These are phyloP conservation scores for Thamnidium elegans DNA, from an alignment of 192 early-diverging fungal genomes.

Conservation along the genomic window DNA sequence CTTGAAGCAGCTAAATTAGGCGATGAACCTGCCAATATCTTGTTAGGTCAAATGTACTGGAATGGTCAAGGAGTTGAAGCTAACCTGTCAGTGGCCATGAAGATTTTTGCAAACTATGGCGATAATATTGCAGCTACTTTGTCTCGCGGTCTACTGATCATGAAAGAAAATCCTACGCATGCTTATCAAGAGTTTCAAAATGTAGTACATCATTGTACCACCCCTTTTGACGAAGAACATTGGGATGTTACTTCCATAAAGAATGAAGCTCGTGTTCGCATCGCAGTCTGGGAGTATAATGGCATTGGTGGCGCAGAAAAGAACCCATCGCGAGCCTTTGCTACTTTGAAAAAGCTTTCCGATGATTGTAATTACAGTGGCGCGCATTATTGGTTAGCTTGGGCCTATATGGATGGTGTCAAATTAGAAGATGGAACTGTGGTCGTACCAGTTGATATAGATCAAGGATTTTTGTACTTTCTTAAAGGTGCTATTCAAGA, in stretches of 20 bases:
- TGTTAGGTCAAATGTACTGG: slow-evolving; percentile 10
- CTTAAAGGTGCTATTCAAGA: neutral
- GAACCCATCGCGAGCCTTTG: neutral
- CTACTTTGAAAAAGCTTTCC: neutral
- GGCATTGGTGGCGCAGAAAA: neutral
- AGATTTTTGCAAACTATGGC: neutral
- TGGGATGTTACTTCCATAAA: neutral
- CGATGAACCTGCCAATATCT: neutral
- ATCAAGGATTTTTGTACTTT: neutral
- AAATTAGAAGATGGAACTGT: neutral
- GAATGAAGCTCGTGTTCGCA: neutral
- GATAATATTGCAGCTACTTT: neutral
- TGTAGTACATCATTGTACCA: too few species aligned
- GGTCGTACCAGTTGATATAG: neutral
- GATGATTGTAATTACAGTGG: neutral
- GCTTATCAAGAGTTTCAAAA: neutral
- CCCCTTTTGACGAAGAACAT: too few species aligned
- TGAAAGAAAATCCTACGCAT: neutral
- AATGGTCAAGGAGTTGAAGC: neutral
- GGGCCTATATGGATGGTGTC: neutral
- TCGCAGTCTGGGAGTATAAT: neutral
- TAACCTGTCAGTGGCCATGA: neutral
- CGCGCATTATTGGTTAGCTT: neutral
- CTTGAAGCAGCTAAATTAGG: neutral
- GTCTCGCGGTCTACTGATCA: neutral